Evolutionary conservation across 1,284 basidiomycete species (phyloP), one percentile per base, ranked within the genome.

Genomic region (Athelia psychrophila): DNA sequence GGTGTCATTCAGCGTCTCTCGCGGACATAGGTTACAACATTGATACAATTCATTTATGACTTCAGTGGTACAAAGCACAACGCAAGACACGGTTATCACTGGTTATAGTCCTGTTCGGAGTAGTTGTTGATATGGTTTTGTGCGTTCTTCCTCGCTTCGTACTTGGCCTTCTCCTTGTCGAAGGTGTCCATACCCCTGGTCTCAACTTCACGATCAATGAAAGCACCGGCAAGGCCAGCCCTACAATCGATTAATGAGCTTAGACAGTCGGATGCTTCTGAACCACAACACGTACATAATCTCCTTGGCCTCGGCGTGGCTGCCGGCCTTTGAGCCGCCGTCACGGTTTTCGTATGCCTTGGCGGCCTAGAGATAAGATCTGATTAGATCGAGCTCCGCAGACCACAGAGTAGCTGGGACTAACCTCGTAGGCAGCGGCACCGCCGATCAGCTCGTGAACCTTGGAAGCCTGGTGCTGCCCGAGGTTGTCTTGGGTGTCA

Each of bases 401-500:
- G 27, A 13, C 27, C 5, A 30, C 6, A 6, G 13, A 30, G 27
- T 6, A 30, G 27, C n/a, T 30, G 13, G 13, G 5, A 30, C 27
- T 30, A 13, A 30, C 27, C 27, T 30, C 71, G 64, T 69, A 74
- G 36, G 70, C 63, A 49, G 72, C 72, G 51, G 72, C 72, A 51
- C 64, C 73, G 47, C 71, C 72, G 60, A 78, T 70, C 53, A 77
- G 66, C 64, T 78, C 76, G 62, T 78, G 76, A 22, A 74, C 71
- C 58, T 72, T 62, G 56, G 63, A 49, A 22, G 72, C 67, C 64
- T 73, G 65, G 67, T 71, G 71, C 13, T 30, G 27, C 13, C 13
- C 6, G 13, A 30, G 27, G 27, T 30, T 30, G 27, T 30, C 27
- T 6, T 6, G 6, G 13, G 5, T 13, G 13, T 13, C 13, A 13